phyloP scores from a whole-genome alignment of 139 green algal genomes.

The Closterium sp. region DNA sequence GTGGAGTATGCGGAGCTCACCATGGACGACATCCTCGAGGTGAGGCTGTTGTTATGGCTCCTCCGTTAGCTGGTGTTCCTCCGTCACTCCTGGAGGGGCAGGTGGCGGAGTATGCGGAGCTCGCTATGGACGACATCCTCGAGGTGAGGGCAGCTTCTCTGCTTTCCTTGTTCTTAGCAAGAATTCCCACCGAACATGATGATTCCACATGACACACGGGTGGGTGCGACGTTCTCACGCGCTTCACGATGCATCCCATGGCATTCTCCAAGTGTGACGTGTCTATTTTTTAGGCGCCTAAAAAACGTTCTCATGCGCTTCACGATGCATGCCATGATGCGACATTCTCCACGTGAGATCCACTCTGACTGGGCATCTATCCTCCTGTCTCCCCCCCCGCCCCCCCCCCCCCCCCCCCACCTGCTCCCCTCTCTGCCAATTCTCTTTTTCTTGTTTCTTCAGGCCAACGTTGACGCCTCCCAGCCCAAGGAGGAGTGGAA shows the following conservation, averaged over 20 bases:
- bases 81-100: not conserved
- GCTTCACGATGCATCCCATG: too few relatives aligned
- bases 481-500: conserved; percentile 74
- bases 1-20: conserved; percentile 92
- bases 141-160: too few relatives aligned
- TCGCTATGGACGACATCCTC: not conserved
- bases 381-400: not conserved
- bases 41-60: conserved; percentile 23
- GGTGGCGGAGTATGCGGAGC: not conserved
- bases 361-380: too few relatives aligned
- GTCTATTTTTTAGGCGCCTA: not conserved
- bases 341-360: too few relatives aligned
- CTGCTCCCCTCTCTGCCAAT: not conserved
- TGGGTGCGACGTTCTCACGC: too few relatives aligned
- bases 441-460: not conserved
- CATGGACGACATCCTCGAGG: conserved; percentile 90
- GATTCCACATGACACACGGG: too few relatives aligned
- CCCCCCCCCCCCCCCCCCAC: too few relatives aligned
- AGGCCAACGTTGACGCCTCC: conserved; percentile 84
- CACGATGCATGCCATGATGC: too few relatives aligned
- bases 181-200: too few relatives aligned
- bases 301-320: not conserved
- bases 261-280: too few relatives aligned
- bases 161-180: too few relatives aligned
- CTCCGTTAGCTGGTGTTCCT: not conserved